Evolutionary conservation across 306 rosid genomes (phyloP), one percentile per base, ranked within the genome.

Genomic region (Dicorynia guianensis): DNA sequence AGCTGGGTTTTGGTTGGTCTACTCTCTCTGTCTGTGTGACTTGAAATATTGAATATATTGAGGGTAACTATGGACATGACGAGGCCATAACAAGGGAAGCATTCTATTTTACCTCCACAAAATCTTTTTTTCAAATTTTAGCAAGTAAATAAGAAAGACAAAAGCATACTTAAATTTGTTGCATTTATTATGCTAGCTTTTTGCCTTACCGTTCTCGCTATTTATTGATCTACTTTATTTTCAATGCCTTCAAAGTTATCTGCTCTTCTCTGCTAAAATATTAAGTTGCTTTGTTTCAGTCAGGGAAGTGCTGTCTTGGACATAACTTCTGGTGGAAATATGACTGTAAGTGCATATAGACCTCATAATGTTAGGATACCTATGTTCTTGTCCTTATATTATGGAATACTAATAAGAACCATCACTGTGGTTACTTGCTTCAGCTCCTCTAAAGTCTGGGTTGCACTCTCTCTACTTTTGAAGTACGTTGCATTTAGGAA

Each of bases 261-360:
- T 57, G 44, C 71, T 71, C 63, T 25, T 46, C 55, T 66, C 72
- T 76, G 52, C 44, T 86, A 69, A 74, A 55, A 47, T 39, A 15
- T 49, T 42, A 12, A 52, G 80, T 74, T 38, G 75, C 76, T 76
- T 86, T 86, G 76, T 88, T 86, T 79, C 90, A 93, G 98, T 78
- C 91, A 93, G 67, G 98, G 98, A 83, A 93, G 98, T 79, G 89
- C 98, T 76, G 0, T 79, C 33, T 80, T 93, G 88, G 98, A 93
- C 83, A 19, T 83, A 67, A 80, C 36, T 38, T 77, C 88, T 7
- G 98, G 98, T 54, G 98, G 98, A 80, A 91, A 87, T 83, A 91
- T 93, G 96, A 62, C 82, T 58, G 98, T 93, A 85, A 89, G 98
- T 91, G 68, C n/a, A 14, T 71, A 75, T 72, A 10, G 38, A 15